Percentiles rank a stretch among this genome's conserved stretches.
Conservation (phyloP, 257 asterid species). For the Solanum stenotomum region DNA sequence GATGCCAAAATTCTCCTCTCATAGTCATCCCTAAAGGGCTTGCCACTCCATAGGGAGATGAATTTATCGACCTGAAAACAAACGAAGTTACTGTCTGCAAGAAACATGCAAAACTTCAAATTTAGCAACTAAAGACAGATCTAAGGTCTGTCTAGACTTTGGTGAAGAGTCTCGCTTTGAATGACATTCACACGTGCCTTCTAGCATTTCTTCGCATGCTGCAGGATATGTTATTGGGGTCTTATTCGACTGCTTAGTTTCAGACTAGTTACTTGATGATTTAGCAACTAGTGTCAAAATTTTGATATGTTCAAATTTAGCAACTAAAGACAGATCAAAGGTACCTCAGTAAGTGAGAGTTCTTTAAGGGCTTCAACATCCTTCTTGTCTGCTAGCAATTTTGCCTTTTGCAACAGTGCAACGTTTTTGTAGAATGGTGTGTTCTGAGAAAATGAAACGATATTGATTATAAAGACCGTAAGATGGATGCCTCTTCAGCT, state of each 20-base stretch:
- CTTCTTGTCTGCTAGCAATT: conserved; percentile 62
- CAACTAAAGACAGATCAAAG: not conserved
- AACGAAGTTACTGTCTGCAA: not conserved
- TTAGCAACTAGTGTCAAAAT: not conserved
- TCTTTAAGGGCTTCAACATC: conserved; percentile 53
- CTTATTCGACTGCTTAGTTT: not conserved
- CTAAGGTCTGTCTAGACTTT: not conserved
- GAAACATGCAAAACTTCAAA: not conserved
- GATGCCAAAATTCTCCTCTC: conserved; percentile 54
- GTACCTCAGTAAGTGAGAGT: conserved; percentile 60
- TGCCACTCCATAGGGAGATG: conserved; percentile 41
- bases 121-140: not conserved
- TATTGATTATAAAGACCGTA: not conserved
- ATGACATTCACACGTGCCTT: not conserved
- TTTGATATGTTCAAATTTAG: not conserved
- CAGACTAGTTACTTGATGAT: not conserved
- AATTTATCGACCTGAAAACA: conserved; percentile 50
- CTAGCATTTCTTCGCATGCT: not conserved
- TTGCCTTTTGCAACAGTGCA: conserved; percentile 44
- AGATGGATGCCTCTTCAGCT: not conserved
- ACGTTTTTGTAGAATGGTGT: conserved; percentile 50
- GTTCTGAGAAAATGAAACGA: conserved; percentile 38
- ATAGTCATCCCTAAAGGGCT: conserved; percentile 63
- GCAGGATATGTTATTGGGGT: not conserved
- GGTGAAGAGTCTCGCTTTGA: not conserved